phyloP scores from a whole-genome alignment of 805 yeast genomes.

The Diddensiella santjacobensis region DNA sequence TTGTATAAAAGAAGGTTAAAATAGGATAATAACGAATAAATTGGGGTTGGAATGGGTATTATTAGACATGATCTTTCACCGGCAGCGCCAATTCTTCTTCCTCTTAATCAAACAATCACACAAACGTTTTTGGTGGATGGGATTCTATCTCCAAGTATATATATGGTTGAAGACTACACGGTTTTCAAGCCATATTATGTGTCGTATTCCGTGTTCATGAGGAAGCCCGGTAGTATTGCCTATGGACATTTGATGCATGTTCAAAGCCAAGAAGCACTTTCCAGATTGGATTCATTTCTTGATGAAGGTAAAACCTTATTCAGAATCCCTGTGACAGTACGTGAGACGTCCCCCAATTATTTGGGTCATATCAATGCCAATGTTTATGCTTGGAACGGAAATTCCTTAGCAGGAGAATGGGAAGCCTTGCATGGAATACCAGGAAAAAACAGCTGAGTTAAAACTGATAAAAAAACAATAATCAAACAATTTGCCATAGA shows the following conservation, averaged over 20 bases:
- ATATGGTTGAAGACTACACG: slow-evolving; percentile 1
- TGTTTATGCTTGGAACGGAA: slow-evolving; percentile 19
- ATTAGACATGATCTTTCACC: too few species aligned
- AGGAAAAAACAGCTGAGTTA: too few species aligned
- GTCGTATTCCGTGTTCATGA: slow-evolving; percentile 1
- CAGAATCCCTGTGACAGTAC: slow-evolving; percentile 3
- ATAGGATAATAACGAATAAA: too few species aligned
- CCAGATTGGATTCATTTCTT: slow-evolving; percentile 7
- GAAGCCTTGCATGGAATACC: too few species aligned
- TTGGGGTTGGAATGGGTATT: too few species aligned
- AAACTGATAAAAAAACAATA: too few species aligned
- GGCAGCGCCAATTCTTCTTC: not conserved
- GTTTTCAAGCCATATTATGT: slow-evolving; percentile 7
- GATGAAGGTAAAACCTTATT: slow-evolving; percentile 16
- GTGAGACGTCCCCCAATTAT: not conserved
- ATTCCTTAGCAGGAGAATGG: slow-evolving; percentile 17
- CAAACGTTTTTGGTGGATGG: not conserved
- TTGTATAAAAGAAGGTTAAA: too few species aligned
- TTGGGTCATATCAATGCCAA: not conserved
- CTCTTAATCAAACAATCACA: not conserved
- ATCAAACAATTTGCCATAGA: too few species aligned
- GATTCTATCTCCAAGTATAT: not conserved
- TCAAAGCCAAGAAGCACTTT: not conserved
- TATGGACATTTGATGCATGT: slow-evolving; percentile 5
- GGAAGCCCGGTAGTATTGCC: not conserved